Base-by-base conservation (phyloP, 1,139 yeast species). In the Groenewaldozyma sp. region DNA sequence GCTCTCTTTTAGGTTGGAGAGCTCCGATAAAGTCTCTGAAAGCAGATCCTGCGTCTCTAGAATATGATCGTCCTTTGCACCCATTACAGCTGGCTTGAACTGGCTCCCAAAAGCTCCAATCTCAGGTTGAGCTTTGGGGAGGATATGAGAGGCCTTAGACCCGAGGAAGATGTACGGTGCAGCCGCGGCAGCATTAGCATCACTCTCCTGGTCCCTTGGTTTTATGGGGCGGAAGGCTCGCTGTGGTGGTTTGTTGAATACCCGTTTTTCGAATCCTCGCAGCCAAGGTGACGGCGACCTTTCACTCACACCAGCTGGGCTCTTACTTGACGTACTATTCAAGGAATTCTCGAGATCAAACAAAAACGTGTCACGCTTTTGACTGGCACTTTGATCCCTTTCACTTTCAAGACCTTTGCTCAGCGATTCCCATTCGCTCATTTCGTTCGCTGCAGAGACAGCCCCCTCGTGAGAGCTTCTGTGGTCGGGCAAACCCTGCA, bases 21-120 rank as follows among this genome's bases (percentile, higher is more conserved):
- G 33, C 13, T 29, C 33, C 4, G 22, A 13, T 18, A 29, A n/a
- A 10, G 33, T 29, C 9, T 29, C 33, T 5, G 33, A 29, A 17
- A 29, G 33, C 5, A 29, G 17, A n/a, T 29, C 33, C 22, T 29
- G 33, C 5, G 33, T 29, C 39, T 67, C 69, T 4, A 62, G 54
- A 22, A 68, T 58, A 20, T 69, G 59, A 42, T 71, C 76, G 4
- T 65, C 65, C 21, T 63, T 55, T 20, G 62, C 60, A 1, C 63
- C 50, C 11, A 64, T 46, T 27, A 59, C 50, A 11, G 60, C 56
- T 1, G 64, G 33, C 17, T 29, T 29, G 22, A 29, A 29, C 22
- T 29, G 20, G 13, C 33, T 29, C 4, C 33, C 33, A 18, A 16
- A 29, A 6, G 33, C 10, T n/a, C 19, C 28, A 3, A 32, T 24